Base-by-base conservation (phyloP, 2,329 filamentous ascomycete genomes). In the Colletotrichum siamense region DNA sequence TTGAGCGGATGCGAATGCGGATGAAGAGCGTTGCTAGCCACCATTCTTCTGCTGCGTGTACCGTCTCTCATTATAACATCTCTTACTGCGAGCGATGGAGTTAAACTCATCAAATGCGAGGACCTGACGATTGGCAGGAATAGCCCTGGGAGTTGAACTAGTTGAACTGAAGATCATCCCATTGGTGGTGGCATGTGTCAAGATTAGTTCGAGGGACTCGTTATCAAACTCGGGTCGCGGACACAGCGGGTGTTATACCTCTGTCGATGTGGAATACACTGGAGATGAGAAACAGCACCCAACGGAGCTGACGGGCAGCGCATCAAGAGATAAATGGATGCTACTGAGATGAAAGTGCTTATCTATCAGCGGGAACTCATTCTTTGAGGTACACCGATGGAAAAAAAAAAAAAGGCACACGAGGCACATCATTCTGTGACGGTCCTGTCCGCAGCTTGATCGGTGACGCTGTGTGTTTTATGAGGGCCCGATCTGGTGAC, bases 251-350 rank as follows among this genome's bases (percentile, higher is more conserved):
- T 24, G 44, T 22, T 5, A 22, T 52, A 52, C n/a, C 0, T 52
- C 44, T 24, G n/a, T 4, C n/a, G 44, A 52, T 0, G 0, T 52
- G n/a, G n/a, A 3, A 52, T 22, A 52, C n/a, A 52, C 0, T 0
- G 6, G 10, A 6, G 8, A 49, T 49, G 9, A 6, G 6, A 13
- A 52, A 24, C 1, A 1, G 1, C 0, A 52, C 1, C 0, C 12
- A 13, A 3, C 1, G 2, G 6, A 52, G 44, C 44, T 22, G 39
- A 49, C 3, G 39, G 6, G 9, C 39, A 4, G 39, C 9, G 6
- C 0, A 12, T 7, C 0, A 2, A 49, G 1, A 49, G 18, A 7
- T 12, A 9, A n/a, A 12, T 0, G 9, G 9, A n/a, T 49, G 5
- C 2, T 1, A 49, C 39, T 7, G 39, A 7, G 39, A 49, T 6